Conservation (phyloP, 228 moss, liverwort and hornwort species). For the Sphagnum magellanicum region DNA sequence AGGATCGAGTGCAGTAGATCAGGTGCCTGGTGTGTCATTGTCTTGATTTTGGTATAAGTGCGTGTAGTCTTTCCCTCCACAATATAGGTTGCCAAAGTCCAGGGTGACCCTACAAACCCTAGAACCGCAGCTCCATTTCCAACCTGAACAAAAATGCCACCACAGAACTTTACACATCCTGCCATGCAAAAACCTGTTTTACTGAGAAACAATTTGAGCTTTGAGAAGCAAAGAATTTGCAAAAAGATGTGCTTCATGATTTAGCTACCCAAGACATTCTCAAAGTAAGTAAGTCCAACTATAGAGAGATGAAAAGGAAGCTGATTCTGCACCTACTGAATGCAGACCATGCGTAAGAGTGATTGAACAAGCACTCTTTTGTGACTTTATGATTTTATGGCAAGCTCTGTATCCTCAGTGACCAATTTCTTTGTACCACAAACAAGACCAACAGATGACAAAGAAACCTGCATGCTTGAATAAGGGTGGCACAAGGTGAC, state of each 20-base stretch:
- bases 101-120: conserved; percentile 59
- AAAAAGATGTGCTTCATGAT: too few relatives aligned
- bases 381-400: too few relatives aligned
- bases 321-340: not conserved
- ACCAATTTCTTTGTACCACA: too few relatives aligned
- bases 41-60: conserved; percentile 62
- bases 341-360: too few relatives aligned
- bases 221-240: too few relatives aligned
- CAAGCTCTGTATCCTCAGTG: too few relatives aligned
- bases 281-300: not conserved
- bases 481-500: not conserved
- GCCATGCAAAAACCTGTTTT: not conserved
- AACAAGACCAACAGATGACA: too few relatives aligned
- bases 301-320: not conserved
- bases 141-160: conserved; percentile 22
- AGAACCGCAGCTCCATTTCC: conserved; percentile 46
- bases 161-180: not conserved
- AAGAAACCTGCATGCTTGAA: too few relatives aligned
- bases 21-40: conserved; percentile 54
- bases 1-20: conserved; percentile 45
- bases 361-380: too few relatives aligned
- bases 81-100: conserved; percentile 62
- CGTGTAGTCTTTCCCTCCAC: conserved; percentile 62
- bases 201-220: too few relatives aligned
- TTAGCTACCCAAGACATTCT: too few relatives aligned